Evolutionary conservation across 2,329 filamentous ascomycete species (phyloP).

Genomic region (Ceratocystiopsis brevicomis): DNA sequence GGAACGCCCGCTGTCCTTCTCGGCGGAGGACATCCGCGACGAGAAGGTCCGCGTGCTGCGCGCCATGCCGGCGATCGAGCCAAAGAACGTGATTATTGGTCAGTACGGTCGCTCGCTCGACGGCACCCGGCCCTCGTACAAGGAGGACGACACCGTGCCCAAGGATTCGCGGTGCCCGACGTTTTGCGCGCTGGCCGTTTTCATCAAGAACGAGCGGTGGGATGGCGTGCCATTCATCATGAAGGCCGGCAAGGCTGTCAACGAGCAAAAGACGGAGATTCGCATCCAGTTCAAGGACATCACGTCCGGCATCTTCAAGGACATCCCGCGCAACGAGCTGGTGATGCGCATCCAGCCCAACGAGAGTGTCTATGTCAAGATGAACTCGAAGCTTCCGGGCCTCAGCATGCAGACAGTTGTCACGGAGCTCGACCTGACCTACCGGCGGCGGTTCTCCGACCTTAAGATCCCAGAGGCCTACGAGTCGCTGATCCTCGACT

Average conservation of each 20-base stretch:
- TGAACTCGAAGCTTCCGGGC: slow-evolving; percentile 98
- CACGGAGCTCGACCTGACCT: slow-evolving; percentile 94
- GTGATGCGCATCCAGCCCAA: slow-evolving; percentile 99
- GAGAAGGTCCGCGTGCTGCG: slow-evolving; percentile 95
- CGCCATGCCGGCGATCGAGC: slow-evolving; percentile 83
- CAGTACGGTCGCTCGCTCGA: slow-evolving; percentile 95
- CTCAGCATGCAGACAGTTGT: slow-evolving; percentile 99
- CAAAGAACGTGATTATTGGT: slow-evolving; percentile 98
- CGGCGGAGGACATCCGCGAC: slow-evolving; percentile 91
- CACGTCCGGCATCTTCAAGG: slow-evolving; percentile 98
- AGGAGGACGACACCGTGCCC: slow-evolving; percentile 95
- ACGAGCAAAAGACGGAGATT: slow-evolving; percentile 99
- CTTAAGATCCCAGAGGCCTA: slow-evolving; percentile 99
- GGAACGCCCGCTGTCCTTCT: slow-evolving; percentile 97
- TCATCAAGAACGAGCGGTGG: slow-evolving; percentile 99
- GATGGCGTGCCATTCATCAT: slow-evolving; percentile 98
- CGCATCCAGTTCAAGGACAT: slow-evolving; percentile 99
- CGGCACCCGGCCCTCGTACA: slow-evolving; percentile 90
- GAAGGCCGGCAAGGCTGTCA: slow-evolving; percentile 96
- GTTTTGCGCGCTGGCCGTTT: slow-evolving; percentile 90
- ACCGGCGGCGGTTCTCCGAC: slow-evolving; percentile 94
- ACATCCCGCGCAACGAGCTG: slow-evolving; percentile 96
- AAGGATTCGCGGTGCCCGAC: slow-evolving; percentile 95
- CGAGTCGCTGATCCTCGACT: slow-evolving; percentile 91
- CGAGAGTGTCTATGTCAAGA: slow-evolving; percentile 99